A percentile compares a stretch with the other conserved stretches of the same genome.
Evolutionary conservation across 2,329 filamentous ascomycete species (phyloP).

Genomic region (Paraphoma sp.): DNA sequence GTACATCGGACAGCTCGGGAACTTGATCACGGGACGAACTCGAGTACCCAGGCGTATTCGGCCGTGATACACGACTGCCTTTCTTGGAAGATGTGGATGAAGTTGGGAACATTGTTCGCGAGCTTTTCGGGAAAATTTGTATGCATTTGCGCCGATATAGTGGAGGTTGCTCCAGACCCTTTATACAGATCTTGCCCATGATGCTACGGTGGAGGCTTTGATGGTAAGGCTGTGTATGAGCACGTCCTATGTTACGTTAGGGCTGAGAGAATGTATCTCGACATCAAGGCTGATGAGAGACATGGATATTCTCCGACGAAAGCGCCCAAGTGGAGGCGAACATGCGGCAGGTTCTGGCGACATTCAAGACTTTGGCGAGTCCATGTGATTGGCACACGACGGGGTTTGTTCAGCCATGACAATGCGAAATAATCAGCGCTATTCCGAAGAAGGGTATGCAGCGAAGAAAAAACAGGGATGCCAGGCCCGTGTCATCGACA

Average conservation of each 20-base stretch:
- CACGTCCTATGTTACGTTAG: conserved; percentile 6
- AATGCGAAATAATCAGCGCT: conserved; percentile 3
- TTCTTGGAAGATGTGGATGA: conserved; percentile 13
- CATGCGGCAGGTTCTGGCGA: neutral
- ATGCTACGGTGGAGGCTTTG: neutral
- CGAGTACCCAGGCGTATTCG: conserved; percentile 1
- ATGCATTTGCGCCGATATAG: conserved; percentile 6
- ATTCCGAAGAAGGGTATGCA: conserved; percentile 2
- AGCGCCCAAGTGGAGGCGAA: neutral
- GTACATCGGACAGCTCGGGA: conserved; percentile 26
- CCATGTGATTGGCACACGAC: neutral
- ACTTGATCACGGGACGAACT: conserved; percentile 8
- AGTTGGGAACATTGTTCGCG: conserved; percentile 17
- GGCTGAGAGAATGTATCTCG: conserved; percentile 5
- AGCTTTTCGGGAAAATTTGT: conserved; percentile 11
- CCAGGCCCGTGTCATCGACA: neutral
- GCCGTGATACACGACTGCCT: conserved; percentile 4
- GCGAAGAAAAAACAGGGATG: conserved; percentile 5
- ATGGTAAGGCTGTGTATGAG: conserved; percentile 9
- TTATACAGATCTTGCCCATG: conserved; percentile 20
- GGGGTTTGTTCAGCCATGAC: neutral
- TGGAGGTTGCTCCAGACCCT: conserved; percentile 10
- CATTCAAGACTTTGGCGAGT: neutral
- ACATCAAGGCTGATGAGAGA: neutral
- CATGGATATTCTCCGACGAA: neutral